Evolutionary conservation across 305 asterid genomes (phyloP).

Genomic region (Galium porrigens): DNA sequence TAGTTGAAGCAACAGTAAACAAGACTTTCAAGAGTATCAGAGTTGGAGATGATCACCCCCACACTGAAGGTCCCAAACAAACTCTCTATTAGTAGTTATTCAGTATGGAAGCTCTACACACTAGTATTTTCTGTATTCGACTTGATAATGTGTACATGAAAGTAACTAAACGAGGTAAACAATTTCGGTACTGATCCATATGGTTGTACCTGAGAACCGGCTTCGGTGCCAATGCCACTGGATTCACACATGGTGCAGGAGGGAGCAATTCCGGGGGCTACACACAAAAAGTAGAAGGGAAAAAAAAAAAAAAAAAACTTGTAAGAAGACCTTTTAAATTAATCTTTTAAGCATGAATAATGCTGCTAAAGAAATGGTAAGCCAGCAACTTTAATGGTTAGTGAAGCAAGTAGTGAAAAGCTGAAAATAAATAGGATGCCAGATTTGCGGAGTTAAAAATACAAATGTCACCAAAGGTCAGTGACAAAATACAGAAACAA

Average conservation of each 20-base stretch:
- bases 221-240: constrained; percentile 14
- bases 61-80: not conserved
- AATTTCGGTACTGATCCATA: not conserved
- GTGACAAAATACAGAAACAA: not conserved
- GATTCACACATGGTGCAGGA: constrained; percentile 12
- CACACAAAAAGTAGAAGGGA: not conserved
- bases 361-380: not conserved
- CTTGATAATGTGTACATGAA: not conserved
- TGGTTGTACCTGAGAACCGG: constrained; percentile 18
- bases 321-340: not conserved
- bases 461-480: not conserved
- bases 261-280: constrained; percentile 21
- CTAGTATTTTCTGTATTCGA: not conserved
- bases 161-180: not conserved
- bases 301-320: not conserved
- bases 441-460: not conserved
- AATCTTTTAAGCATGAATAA: not conserved
- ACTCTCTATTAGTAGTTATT: too few species aligned
- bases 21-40: not conserved
- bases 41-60: not conserved
- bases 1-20: not conserved
- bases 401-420: too few species aligned
- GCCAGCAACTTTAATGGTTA: not conserved
- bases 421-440: not conserved
- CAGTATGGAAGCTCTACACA: not conserved